phyloP scores from a whole-genome alignment of 2,329 filamentous ascomycete genomes.

The Colletotrichum godetiae region DNA sequence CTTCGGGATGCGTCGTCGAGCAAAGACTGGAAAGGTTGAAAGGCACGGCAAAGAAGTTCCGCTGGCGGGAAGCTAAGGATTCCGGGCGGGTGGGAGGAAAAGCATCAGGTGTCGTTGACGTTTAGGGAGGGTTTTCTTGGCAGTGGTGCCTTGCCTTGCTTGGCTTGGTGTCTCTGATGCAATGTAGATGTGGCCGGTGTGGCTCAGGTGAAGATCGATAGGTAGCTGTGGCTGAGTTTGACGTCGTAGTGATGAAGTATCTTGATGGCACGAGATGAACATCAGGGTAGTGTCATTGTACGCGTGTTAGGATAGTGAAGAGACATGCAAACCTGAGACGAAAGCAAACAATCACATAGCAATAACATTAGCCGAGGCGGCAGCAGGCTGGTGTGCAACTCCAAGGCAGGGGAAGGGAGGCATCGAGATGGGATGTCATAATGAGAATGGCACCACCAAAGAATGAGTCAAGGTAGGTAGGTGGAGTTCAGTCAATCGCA shows the following conservation, averaged over 20 bases:
- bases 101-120: conserved; percentile 20
- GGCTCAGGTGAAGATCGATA: background rate
- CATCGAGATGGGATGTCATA: background rate
- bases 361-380: background rate
- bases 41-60: background rate
- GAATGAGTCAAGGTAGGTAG: background rate
- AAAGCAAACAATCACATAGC: background rate
- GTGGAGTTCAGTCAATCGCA: too few relatives aligned
- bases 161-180: background rate
- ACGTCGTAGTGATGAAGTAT: background rate
- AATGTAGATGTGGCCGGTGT: background rate
- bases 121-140: conserved; percentile 15
- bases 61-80: conserved; percentile 2
- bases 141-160: conserved; percentile 4
- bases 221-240: background rate
- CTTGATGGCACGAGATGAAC: background rate
- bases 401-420: background rate
- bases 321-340: background rate
- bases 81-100: background rate
- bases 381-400: background rate
- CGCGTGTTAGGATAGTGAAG: background rate
- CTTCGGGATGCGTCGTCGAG: background rate
- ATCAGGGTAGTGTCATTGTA: background rate
- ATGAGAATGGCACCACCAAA: background rate
- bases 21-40: background rate